These are phyloP conservation scores for Venturia effusa DNA, from an alignment of 2,329 filamentous ascomycete genomes.

Conservation along the genomic window DNA sequence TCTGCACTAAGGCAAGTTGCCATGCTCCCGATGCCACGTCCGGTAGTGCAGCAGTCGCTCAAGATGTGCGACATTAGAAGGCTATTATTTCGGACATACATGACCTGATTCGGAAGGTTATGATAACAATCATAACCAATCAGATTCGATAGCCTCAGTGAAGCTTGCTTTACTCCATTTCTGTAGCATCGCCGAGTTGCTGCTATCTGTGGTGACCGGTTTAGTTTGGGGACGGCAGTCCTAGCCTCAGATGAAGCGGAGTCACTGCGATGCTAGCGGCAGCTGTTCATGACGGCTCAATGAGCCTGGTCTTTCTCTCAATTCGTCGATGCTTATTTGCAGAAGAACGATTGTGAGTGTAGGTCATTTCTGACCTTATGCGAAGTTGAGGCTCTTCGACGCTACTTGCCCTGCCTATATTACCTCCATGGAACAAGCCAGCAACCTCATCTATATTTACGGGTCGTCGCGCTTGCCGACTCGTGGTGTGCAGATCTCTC, in stretches of 20 bases:
- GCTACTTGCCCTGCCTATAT: background rate
- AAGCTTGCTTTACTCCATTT: background rate
- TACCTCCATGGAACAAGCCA: background rate
- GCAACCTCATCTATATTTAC: background rate
- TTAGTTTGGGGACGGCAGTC: background rate
- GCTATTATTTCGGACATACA: background rate
- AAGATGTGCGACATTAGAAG: background rate
- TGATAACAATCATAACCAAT: background rate
- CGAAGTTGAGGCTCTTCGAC: background rate
- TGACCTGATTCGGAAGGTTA: background rate
- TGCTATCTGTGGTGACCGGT: background rate
- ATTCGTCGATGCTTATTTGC: background rate
- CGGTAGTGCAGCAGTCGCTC: background rate
- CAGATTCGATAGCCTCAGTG: background rate
- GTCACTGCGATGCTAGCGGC: background rate
- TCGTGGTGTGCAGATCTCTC: background rate
- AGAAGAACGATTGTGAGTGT: background rate
- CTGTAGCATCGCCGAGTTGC: background rate
- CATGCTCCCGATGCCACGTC: background rate
- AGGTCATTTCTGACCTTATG: background rate
- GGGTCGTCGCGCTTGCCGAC: background rate
- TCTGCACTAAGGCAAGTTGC: background rate
- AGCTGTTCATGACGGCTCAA: background rate
- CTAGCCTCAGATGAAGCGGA: background rate
- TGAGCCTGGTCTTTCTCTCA: background rate